Conservation (phyloP, 2,329 filamentous ascomycete species). For the Colletotrichum higginsianum region DNA sequence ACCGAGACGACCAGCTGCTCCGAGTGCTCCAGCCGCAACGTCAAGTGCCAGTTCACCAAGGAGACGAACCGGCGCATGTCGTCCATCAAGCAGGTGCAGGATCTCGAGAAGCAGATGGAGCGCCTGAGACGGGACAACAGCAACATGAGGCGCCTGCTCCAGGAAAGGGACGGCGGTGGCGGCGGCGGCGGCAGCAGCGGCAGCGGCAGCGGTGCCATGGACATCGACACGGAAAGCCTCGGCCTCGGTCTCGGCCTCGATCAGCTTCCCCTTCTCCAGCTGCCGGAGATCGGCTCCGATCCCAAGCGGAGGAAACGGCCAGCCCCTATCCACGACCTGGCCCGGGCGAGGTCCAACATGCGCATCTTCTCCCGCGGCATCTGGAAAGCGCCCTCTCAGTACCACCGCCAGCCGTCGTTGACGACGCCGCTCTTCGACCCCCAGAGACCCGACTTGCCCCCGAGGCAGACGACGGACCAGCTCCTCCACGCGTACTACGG, state of each 20-base stretch:
- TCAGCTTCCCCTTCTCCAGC: slow-evolving; percentile 66
- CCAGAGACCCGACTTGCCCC: slow-evolving; percentile 76
- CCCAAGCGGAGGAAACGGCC: slow-evolving; percentile 75
- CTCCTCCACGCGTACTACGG: slow-evolving; percentile 83
- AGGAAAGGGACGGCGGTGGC: slow-evolving; percentile 58
- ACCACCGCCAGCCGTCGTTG: slow-evolving; percentile 71
- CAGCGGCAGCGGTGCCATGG: slow-evolving; percentile 55
- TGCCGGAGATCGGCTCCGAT: slow-evolving; percentile 77
- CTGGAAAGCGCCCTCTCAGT: slow-evolving; percentile 82
- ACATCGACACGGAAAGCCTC: slow-evolving; percentile 61
- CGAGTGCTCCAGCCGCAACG: slow-evolving; percentile 95
- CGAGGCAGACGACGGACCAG: slow-evolving; percentile 78
- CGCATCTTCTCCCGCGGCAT: slow-evolving; percentile 82
- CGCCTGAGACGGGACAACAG: slow-evolving; percentile 85
- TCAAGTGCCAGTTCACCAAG: slow-evolving; percentile 99
- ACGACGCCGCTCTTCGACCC: slow-evolving; percentile 63
- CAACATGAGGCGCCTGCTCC: slow-evolving; percentile 77
- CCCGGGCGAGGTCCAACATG: slow-evolving; percentile 80
- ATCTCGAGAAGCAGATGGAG: slow-evolving; percentile 92
- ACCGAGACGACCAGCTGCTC: slow-evolving; percentile 97
- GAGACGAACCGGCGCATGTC: slow-evolving; percentile 99
- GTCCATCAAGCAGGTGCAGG: slow-evolving; percentile 98
- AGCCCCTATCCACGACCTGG: slow-evolving; percentile 76
- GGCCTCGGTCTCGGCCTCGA: slow-evolving; percentile 54
- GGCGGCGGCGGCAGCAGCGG: too few species aligned